A percentile compares a stretch with the other conserved stretches of the same genome.
Evolutionary conservation across 1,139 yeast genomes (phyloP).

Genomic region (Magnusiomyces clavatus): DNA sequence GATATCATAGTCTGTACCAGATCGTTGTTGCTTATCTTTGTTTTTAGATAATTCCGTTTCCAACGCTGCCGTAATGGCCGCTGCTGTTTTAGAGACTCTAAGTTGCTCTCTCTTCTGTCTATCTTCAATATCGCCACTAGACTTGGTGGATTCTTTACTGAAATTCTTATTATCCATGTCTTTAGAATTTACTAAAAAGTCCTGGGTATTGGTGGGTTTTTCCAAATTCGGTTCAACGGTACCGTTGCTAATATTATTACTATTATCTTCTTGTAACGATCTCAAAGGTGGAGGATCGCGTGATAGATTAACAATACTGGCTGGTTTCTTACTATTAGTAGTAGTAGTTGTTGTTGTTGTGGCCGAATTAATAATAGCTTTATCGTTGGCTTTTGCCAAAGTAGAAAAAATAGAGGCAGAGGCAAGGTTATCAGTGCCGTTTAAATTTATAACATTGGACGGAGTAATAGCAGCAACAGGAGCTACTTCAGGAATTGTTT

Average conservation of each 20-base stretch:
- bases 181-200: background rate
- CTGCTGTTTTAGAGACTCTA: constrained; percentile 10
- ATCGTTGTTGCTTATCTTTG: background rate
- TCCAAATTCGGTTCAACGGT: background rate
- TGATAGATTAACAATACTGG: background rate
- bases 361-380: background rate
- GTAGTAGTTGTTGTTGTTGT: background rate
- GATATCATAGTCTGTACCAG: background rate
- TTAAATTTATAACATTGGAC: background rate
- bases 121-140: background rate
- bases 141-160: no score
- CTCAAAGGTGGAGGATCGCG: constrained; percentile 4
- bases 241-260: background rate
- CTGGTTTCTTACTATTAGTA: background rate
- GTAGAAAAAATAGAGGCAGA: background rate
- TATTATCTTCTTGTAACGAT: background rate
- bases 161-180: background rate
- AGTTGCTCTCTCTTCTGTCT: constrained; percentile 1
- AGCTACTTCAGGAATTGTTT: no score
- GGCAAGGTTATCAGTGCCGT: background rate
- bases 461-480: background rate
- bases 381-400: background rate
- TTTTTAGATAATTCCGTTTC: constrained; percentile 4
- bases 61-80: constrained; percentile 9
- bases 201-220: constrained; percentile 1